These are phyloP conservation scores for Seiridium cupressi DNA, from an alignment of 2,329 filamentous ascomycete species.

Conservation along the genomic window DNA sequence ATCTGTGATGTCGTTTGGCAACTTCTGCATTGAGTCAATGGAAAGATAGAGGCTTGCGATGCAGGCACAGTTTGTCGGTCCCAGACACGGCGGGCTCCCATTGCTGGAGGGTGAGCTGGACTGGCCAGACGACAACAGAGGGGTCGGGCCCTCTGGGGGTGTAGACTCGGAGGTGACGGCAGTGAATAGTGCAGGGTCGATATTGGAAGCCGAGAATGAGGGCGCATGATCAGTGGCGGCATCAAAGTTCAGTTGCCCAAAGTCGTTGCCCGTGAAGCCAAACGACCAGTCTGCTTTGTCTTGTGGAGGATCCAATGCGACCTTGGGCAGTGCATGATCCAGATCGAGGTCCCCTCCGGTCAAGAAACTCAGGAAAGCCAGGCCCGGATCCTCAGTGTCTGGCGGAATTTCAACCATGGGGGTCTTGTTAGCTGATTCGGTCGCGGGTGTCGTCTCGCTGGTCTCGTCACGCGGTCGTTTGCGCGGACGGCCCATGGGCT, in stretches of 20 bases:
- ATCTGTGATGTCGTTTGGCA: conserved; percentile 41
- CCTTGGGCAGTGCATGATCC: conserved; percentile 4
- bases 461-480: conserved; percentile 45
- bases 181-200: conserved; percentile 27
- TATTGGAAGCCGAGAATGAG: conserved; percentile 17
- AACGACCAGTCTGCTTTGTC: conserved; percentile 15
- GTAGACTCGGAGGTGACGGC: conserved; percentile 1
- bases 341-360: conserved; percentile 16
- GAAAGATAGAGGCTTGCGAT: conserved; percentile 49
- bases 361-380: conserved; percentile 25
- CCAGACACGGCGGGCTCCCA: not conserved
- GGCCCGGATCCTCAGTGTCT: conserved; percentile 22
- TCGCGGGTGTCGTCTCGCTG: not conserved
- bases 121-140: conserved; percentile 19
- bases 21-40: conserved; percentile 46
- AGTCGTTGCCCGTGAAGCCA: conserved; percentile 17
- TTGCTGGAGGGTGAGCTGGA: conserved; percentile 15
- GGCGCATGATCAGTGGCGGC: conserved; percentile 14
- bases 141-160: conserved; percentile 18
- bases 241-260: conserved; percentile 25
- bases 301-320: not conserved
- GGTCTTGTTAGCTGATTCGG: conserved; percentile 18
- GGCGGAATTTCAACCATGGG: conserved; percentile 23
- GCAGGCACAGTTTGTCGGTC: conserved; percentile 39
- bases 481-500: conserved; percentile 64